Percentiles rank a stretch among this genome's conserved stretches.
These are phyloP conservation scores for Elongisporangium undulatum DNA, from an alignment of 352 stramenopile species.

Conservation along the genomic window DNA sequence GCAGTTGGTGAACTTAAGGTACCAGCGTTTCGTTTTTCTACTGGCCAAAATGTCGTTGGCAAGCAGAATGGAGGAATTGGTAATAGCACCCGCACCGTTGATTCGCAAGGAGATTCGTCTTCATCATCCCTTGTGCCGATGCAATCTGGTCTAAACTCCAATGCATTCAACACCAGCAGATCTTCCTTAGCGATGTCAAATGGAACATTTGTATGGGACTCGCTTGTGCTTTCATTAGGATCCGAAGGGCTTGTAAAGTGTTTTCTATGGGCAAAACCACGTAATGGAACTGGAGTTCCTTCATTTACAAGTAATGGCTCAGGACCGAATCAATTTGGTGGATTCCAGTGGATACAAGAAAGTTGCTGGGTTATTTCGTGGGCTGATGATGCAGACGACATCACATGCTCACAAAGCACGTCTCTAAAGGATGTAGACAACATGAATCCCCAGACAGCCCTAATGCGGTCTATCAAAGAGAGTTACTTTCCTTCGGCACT, in stretches of 20 bases:
- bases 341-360: slow-evolving; percentile 68
- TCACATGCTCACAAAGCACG: slow-evolving; percentile 81
- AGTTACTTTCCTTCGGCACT: slow-evolving; percentile 67
- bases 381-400: slow-evolving; percentile 76
- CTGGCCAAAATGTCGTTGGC: neutral
- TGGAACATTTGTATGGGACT: slow-evolving; percentile 39
- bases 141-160: neutral
- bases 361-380: slow-evolving; percentile 84
- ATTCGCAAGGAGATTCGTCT: neutral
- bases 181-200: neutral
- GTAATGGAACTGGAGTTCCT: slow-evolving; percentile 13
- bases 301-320: slow-evolving; percentile 14
- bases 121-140: neutral
- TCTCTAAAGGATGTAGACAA: slow-evolving; percentile 78
- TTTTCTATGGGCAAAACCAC: slow-evolving; percentile 75
- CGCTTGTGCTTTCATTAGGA: slow-evolving; percentile 68
- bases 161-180: neutral
- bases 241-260: slow-evolving; percentile 76
- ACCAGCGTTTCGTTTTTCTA: slow-evolving; percentile 6
- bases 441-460: slow-evolving; percentile 72
- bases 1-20: slow-evolving; percentile 54
- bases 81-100: neutral
- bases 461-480: slow-evolving; percentile 80
- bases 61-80: neutral
- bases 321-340: slow-evolving; percentile 2